Evolutionary conservation across 805 yeast species (phyloP), one percentile per base, ranked within the genome.

Genomic region (Candida montana): DNA sequence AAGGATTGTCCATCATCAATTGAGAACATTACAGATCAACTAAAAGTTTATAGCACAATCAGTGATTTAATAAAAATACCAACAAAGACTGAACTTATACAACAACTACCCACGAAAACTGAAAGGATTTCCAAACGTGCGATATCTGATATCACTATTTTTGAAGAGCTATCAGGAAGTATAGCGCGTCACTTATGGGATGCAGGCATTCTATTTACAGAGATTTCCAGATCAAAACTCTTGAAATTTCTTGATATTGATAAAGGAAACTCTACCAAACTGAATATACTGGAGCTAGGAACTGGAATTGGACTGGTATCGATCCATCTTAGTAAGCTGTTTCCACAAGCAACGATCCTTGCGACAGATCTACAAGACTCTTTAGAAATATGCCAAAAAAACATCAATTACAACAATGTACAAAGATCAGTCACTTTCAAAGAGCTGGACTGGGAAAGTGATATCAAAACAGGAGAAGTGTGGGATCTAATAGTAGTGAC

Each of bases 111-210:
- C 2, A n/a, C 47, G 6, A 55, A 46, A 36, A 45, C 57, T 3
- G 52, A 49, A 1, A 44, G 55, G 28, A 37, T 38, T 2, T 41
- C 56, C 2, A 39, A 51, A 29, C 43, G 61, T 32, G 6, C 33
- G 7, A 33, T 51, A 0, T 33, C 37, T 3, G 41, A 36, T 16
- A 34, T 44, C 1, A 15, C 35, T 5, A 28, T 67, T 23, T 46
- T 45, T 24, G 73, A 69, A 41, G 71, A 69, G 35, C 46, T 63
- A 0, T 67, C 70, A 2, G 61, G 67, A 30, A 63, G 59, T 38
- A 63, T 69, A 23, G 73, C 72, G 13, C 52, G 69, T 29, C 72
- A 69, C 44, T 43, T 69, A 17, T 69, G 74, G 74, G 71, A 67
- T 44, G 68, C 66, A 7, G 70, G 68, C 2, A 49, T 63, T 5